Evolutionary conservation across 2,329 filamentous ascomycete genomes (phyloP).

Genomic region (Sporothrix pseudoabietina): DNA sequence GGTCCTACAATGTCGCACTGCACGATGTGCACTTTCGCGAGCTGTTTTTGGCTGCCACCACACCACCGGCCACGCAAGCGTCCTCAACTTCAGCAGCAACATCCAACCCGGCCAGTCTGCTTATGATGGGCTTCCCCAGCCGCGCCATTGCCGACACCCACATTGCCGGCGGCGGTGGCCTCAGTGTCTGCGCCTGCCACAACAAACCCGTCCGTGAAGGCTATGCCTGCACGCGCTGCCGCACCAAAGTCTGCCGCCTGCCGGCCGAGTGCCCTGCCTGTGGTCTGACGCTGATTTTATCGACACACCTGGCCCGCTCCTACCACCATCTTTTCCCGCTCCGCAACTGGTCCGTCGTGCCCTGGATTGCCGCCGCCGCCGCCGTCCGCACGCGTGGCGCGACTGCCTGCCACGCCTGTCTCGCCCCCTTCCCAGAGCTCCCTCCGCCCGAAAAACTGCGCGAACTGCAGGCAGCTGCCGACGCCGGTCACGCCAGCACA

Average conservation of each 20-base stretch:
- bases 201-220: constrained; percentile 79
- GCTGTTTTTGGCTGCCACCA: constrained; percentile 84
- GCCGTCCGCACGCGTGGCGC: constrained; percentile 42
- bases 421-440: constrained; percentile 66
- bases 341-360: constrained; percentile 85
- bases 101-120: constrained; percentile 58
- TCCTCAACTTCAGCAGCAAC: constrained; percentile 39
- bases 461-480: constrained; percentile 20
- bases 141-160: constrained; percentile 71
- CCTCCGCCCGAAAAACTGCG: constrained; percentile 35
- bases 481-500: constrained; percentile 16
- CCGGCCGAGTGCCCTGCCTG: constrained; percentile 91
- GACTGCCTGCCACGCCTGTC: constrained; percentile 75
- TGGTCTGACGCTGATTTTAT: constrained; percentile 87
- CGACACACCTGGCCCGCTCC: constrained; percentile 87
- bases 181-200: constrained; percentile 88
- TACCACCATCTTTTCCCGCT: constrained; percentile 93
- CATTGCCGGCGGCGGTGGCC: constrained; percentile 60
- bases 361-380: constrained; percentile 70
- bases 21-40: constrained; percentile 88
- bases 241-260: constrained; percentile 82
- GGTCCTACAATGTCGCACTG: constrained; percentile 79
- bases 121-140: constrained; percentile 98
- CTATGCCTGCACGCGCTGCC: constrained; percentile 88
- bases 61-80: constrained; percentile 79